Evolutionary conservation across 2,329 filamentous ascomycete genomes (phyloP).

Genomic region (Amesomyces nigricolor): DNA sequence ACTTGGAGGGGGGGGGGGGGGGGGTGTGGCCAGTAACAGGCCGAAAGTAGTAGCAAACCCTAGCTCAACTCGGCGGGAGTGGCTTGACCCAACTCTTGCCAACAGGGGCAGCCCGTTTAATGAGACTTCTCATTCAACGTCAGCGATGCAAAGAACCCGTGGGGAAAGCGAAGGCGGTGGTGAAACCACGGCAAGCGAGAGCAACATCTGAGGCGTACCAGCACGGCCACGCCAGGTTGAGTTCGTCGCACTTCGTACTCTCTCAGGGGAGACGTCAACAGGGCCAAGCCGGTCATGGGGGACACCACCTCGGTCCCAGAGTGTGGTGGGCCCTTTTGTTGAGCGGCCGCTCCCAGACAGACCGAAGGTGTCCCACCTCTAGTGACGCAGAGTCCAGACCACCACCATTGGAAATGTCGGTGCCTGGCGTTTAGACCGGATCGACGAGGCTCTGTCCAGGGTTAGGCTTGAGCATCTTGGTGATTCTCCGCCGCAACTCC

Average conservation of each 20-base stretch:
- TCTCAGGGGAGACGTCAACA: background rate
- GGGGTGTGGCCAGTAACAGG: conserved; percentile 3
- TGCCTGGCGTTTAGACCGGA: conserved; percentile 1
- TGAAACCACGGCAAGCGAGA: conserved; percentile 1
- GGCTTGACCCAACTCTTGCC: conserved; percentile 8
- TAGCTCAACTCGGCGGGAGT: conserved; percentile 10
- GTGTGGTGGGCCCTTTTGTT: background rate
- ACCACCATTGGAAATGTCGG: background rate
- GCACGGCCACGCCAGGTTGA: conserved; percentile 15
- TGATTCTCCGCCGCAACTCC: background rate
- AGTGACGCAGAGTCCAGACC: no score
- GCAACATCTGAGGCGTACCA: conserved; percentile 1
- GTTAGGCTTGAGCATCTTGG: background rate
- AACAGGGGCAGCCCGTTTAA: conserved; percentile 1
- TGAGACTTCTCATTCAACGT: conserved; percentile 3
- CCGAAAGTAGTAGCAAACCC: conserved; percentile 6
- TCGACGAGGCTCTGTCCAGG: background rate
- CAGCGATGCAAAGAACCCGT: background rate
- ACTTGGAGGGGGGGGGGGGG: background rate
- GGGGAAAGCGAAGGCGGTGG: background rate
- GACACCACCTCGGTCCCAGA: conserved; percentile 1
- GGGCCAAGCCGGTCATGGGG: background rate
- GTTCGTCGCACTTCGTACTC: background rate
- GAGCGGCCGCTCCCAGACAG: conserved; percentile 9
- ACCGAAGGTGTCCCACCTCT: background rate